phyloP scores from a whole-genome alignment of 768 basidiomycete species.

The Tricholoma bakamatsutake region DNA sequence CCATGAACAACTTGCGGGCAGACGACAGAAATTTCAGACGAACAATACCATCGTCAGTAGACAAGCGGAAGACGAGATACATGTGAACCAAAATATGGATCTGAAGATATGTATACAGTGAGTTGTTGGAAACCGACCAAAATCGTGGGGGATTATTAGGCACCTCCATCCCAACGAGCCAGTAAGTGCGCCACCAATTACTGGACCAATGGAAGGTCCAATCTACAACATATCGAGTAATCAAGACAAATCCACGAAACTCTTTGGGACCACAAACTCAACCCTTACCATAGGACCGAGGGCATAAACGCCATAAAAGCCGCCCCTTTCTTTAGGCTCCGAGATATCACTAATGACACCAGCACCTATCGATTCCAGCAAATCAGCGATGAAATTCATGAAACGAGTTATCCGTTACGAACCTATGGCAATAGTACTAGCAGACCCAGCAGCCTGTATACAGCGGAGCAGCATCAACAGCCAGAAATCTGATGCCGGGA shows the following conservation, averaged over 20 bases:
- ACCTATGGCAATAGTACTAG: slow-evolving; percentile 75
- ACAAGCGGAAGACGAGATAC: slow-evolving; percentile 40
- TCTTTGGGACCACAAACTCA: neutral
- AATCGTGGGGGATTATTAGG: neutral
- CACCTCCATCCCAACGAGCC: slow-evolving; percentile 62
- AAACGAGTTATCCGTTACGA: slow-evolving; percentile 4
- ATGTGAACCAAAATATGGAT: slow-evolving; percentile 61
- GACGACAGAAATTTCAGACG: slow-evolving; percentile 17
- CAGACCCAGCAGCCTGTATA: slow-evolving; percentile 73
- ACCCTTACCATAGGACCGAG: slow-evolving; percentile 54
- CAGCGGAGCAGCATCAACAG: slow-evolving; percentile 75
- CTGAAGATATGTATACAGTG: slow-evolving; percentile 20
- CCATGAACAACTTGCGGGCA: slow-evolving; percentile 29
- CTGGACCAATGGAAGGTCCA: slow-evolving; percentile 57
- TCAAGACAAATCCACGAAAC: slow-evolving; percentile 4
- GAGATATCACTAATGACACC: slow-evolving; percentile 80
- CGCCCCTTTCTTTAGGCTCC: slow-evolving; percentile 64
- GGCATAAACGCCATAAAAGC: slow-evolving; percentile 63
- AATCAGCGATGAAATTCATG: neutral
- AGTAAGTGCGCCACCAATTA: slow-evolving; percentile 54
- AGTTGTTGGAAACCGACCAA: neutral
- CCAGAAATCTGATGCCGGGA: slow-evolving; percentile 62
- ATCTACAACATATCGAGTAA: slow-evolving; percentile 27
- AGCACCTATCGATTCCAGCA: slow-evolving; percentile 36
- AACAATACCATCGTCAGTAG: slow-evolving; percentile 44